A percentile compares a stretch with the other conserved stretches of the same genome.
Evolutionary conservation across 2,329 filamentous ascomycete genomes (phyloP).

Genomic region (Purpureocillium lavendulum): DNA sequence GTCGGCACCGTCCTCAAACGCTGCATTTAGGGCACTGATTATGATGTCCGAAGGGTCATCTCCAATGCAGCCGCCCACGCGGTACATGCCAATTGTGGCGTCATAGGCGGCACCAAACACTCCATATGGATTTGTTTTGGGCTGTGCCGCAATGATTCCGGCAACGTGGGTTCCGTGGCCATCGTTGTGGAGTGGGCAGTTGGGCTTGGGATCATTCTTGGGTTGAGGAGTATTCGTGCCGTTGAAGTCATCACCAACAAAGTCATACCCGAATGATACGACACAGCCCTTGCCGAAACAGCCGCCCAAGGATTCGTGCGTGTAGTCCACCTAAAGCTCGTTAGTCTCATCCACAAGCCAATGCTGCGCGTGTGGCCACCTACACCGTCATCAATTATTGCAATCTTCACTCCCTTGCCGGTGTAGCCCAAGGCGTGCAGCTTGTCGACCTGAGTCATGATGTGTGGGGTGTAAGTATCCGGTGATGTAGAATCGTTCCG

Average conservation of each 20-base stretch:
- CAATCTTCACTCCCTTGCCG: constrained; percentile 44
- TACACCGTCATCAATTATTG: constrained; percentile 45
- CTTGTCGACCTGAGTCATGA: constrained; percentile 16
- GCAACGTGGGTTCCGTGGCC: constrained; percentile 56
- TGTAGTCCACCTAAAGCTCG: constrained; percentile 44
- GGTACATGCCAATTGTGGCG: constrained; percentile 46
- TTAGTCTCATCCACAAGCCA: too few species aligned
- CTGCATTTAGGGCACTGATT: constrained; percentile 49
- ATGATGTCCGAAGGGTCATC: constrained; percentile 44
- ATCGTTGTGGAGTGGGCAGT: constrained; percentile 42
- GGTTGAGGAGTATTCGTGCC: constrained; percentile 30
- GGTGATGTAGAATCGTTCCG: constrained; percentile 11
- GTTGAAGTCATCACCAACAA: constrained; percentile 48
- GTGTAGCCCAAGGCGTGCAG: constrained; percentile 36
- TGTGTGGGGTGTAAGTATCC: constrained; percentile 39
- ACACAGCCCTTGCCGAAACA: constrained; percentile 53
- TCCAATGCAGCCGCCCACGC: constrained; percentile 47
- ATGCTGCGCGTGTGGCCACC: constrained; percentile 13
- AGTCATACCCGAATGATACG: constrained; percentile 46
- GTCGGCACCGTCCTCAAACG: constrained; percentile 48
- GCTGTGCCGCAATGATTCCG: constrained; percentile 53
- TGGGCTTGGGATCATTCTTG: constrained; percentile 43
- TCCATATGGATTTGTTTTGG: constrained; percentile 30
- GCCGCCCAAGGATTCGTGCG: constrained; percentile 53
- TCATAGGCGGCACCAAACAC: constrained; percentile 50